phyloP scores from a whole-genome alignment of 1,284 basidiomycete species.

The Flammula alnicola region DNA sequence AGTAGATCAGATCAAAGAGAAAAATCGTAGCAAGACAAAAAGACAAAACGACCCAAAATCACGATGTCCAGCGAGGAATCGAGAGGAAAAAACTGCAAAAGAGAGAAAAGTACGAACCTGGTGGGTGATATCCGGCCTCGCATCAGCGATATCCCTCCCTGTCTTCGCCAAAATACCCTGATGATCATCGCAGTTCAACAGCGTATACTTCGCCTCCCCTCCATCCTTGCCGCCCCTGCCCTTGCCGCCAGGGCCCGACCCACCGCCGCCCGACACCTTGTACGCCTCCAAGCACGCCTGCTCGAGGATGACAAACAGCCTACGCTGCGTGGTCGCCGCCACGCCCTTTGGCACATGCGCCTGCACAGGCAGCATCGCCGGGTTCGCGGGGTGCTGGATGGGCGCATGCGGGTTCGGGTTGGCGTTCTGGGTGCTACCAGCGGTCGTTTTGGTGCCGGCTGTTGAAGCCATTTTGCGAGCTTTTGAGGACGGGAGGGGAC shows the following conservation, averaged over 20 bases:
- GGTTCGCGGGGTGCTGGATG: conserved; percentile 61
- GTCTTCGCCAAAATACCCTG: conserved; percentile 98
- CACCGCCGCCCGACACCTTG: conserved; percentile 67
- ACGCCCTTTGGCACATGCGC: conserved; percentile 78
- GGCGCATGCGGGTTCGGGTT: conserved; percentile 37
- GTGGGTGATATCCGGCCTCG: conserved; percentile 97
- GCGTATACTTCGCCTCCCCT: conserved; percentile 92
- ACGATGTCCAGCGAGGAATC: no score
- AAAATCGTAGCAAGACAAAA: conserved; percentile 4
- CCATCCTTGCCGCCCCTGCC: conserved; percentile 56
- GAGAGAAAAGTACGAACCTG: conserved; percentile 65
- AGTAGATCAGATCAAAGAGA: conserved; percentile 4
- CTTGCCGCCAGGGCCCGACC: conserved; percentile 39
- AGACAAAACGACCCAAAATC: conserved; percentile 12
- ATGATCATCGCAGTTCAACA: conserved; percentile 99
- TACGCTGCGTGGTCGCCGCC: conserved; percentile 61
- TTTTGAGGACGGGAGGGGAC: conserved; percentile 27
- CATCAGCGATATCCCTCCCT: conserved; percentile 97
- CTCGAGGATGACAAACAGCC: conserved; percentile 90
- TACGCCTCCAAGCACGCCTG: conserved; percentile 97
- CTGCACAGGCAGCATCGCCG: conserved; percentile 79
- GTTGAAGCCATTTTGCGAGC: conserved; percentile 30
- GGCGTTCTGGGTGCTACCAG: no score
- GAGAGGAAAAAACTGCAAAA: conserved; percentile 17
- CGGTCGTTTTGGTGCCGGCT: conserved; percentile 13